phyloP scores from a whole-genome alignment of 108 stramenopile genomes.

The Licmophora abbreviata region DNA sequence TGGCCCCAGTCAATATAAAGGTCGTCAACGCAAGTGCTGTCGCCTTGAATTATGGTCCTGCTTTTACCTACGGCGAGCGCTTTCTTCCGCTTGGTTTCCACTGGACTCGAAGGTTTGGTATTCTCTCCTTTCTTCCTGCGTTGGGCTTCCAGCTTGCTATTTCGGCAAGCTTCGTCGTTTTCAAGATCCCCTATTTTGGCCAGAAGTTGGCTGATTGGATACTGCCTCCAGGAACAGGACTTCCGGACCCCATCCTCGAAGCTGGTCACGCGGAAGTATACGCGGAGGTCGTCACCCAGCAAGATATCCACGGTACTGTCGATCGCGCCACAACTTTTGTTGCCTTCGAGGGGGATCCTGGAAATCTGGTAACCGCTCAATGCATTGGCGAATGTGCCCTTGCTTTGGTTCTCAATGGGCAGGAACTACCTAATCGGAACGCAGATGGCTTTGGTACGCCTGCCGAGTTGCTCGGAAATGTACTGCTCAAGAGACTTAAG shows the following conservation, averaged over 20 bases:
- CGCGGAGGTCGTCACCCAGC: slow-evolving; percentile 15
- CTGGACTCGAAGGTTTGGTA: slow-evolving; percentile 1
- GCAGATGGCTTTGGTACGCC: slow-evolving; percentile 49
- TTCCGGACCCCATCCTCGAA: slow-evolving; percentile 15
- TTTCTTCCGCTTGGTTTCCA: slow-evolving; percentile 24
- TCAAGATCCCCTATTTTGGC: slow-evolving; percentile 19
- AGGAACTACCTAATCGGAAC: slow-evolving; percentile 19
- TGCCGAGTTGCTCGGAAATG: slow-evolving; percentile 24
- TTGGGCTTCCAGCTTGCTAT: slow-evolving; percentile 10
- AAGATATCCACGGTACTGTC: slow-evolving; percentile 1
- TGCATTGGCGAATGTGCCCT: slow-evolving; percentile 30
- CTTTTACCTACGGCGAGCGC: slow-evolving; percentile 24
- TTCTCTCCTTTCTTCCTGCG: slow-evolving; percentile 22
- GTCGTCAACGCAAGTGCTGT: slow-evolving; percentile 28
- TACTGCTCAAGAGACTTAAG: slow-evolving; percentile 16
- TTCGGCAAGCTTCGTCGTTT: neutral
- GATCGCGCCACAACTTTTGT: slow-evolving; percentile 19
- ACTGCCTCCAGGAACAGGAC: slow-evolving; percentile 26
- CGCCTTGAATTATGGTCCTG: slow-evolving; percentile 29
- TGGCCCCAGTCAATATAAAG: slow-evolving; percentile 29
- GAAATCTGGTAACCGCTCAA: slow-evolving; percentile 36
- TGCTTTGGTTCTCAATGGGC: slow-evolving; percentile 16
- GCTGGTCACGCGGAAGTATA: slow-evolving; percentile 20
- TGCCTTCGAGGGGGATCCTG: slow-evolving; percentile 33
- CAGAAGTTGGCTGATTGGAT: slow-evolving; percentile 10